Evolutionary conservation across 768 basidiomycete genomes (phyloP).

Genomic region (Mycena leptocephala): DNA sequence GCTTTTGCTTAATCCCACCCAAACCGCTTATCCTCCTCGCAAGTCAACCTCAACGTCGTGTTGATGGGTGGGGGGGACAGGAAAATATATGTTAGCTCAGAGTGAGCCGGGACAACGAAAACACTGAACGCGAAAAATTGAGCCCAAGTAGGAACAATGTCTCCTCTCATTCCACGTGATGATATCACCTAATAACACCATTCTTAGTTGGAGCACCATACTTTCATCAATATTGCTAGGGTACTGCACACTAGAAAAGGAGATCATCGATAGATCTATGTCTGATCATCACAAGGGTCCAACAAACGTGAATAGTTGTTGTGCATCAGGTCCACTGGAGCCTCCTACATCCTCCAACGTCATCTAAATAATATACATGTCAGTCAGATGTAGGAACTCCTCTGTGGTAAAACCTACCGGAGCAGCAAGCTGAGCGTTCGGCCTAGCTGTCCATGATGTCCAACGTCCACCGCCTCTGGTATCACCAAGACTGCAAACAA

Average conservation of each 20-base stretch:
- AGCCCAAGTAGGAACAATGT: not conserved
- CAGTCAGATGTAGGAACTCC: too few relatives aligned
- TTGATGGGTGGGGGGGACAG: not conserved
- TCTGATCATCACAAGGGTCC: not conserved
- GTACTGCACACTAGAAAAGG: not conserved
- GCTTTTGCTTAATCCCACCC: not conserved
- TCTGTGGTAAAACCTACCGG: too few relatives aligned
- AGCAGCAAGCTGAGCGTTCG: too few relatives aligned
- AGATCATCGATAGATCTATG: not conserved
- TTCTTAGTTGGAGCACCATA: not conserved
- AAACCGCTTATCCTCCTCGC: not conserved
- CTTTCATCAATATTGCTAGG: not conserved
- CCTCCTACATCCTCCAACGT: not conserved
- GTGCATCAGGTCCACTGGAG: not conserved
- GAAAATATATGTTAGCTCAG: not conserved
- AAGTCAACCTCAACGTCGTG: not conserved
- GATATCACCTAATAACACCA: too few relatives aligned
- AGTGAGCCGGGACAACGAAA: not conserved
- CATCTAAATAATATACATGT: too few relatives aligned
- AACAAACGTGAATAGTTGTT: not conserved
- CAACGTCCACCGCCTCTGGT: too few relatives aligned
- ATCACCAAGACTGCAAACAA: too few relatives aligned
- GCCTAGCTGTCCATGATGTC: too few relatives aligned
- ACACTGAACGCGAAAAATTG: not conserved
- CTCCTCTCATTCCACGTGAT: too few relatives aligned